These are phyloP conservation scores for Xylariaceae sp. DNA, from an alignment of 2,329 filamentous ascomycete genomes.

Conservation along the genomic window DNA sequence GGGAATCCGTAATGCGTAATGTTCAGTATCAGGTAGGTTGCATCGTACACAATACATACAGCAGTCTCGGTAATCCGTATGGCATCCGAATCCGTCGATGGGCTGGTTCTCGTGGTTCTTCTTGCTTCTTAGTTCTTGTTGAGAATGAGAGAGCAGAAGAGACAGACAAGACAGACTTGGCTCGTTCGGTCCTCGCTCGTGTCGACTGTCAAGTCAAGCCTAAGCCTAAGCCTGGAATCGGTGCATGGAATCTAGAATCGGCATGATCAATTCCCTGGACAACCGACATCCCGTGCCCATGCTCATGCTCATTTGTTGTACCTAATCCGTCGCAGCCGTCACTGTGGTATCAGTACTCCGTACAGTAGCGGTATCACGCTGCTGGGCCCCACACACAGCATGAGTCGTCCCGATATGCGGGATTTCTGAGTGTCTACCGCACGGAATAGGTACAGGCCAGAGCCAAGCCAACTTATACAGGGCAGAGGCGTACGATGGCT, in stretches of 20 bases:
- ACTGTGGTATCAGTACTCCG: slow-evolving; percentile 8
- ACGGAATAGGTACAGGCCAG: background rate
- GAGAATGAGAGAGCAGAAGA: background rate
- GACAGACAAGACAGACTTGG: slow-evolving; percentile 4
- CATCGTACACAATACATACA: no score
- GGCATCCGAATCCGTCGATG: no score
- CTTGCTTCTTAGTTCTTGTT: background rate
- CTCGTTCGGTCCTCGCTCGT: slow-evolving; percentile 2
- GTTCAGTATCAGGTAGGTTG: no score
- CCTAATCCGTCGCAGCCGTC: background rate
- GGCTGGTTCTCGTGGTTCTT: background rate
- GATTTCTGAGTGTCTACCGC: background rate
- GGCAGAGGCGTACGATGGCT: slow-evolving; percentile 13
- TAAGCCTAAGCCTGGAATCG: slow-evolving; percentile 4
- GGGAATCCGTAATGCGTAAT: no score
- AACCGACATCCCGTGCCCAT: background rate
- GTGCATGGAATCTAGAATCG: slow-evolving; percentile 10
- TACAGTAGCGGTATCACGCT: slow-evolving; percentile 2
- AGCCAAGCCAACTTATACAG: slow-evolving; percentile 9
- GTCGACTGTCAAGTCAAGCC: background rate
- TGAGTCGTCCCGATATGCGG: slow-evolving; percentile 1
- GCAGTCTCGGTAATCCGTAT: no score
- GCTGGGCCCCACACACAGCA: slow-evolving; percentile 5
- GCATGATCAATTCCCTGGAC: slow-evolving; percentile 7
- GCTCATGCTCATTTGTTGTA: background rate